Evolutionary conservation across 2,329 filamentous ascomycete species (phyloP).

Genomic region (Pseudomassariella vexata): DNA sequence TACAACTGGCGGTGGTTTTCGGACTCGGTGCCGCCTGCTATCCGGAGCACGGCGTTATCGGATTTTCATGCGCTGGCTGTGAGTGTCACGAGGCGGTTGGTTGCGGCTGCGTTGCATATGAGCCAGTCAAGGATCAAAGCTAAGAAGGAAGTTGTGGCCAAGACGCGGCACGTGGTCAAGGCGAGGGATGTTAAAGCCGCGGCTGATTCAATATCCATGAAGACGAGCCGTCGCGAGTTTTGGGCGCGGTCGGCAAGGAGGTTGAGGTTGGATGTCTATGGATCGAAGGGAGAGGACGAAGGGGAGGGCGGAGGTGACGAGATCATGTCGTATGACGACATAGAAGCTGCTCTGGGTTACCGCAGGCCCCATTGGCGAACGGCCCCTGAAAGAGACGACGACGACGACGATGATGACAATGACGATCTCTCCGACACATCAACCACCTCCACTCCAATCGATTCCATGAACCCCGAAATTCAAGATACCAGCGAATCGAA

Average conservation of each 20-base stretch:
- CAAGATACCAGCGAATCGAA: conserved; percentile 1
- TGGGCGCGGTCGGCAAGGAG: conserved; percentile 45
- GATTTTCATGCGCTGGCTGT: conserved; percentile 67
- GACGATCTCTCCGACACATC: conserved; percentile 1
- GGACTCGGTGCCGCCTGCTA: conserved; percentile 59
- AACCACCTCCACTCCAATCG: conserved; percentile 1
- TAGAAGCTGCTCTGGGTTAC: conserved; percentile 33
- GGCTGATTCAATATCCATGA: conserved; percentile 38
- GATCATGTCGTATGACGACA: conserved; percentile 35
- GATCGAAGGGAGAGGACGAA: conserved; percentile 4
- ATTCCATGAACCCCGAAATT: background rate
- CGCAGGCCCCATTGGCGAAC: conserved; percentile 1
- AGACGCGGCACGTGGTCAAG: conserved; percentile 27
- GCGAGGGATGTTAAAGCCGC: conserved; percentile 44
- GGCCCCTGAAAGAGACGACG: background rate
- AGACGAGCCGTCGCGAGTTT: conserved; percentile 29
- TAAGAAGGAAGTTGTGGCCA: conserved; percentile 22
- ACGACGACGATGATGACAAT: conserved; percentile 1
- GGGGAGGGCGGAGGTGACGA: conserved; percentile 13
- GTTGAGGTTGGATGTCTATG: conserved; percentile 40
- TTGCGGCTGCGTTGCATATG: conserved; percentile 65
- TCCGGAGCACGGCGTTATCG: conserved; percentile 69
- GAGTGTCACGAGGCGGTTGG: conserved; percentile 63
- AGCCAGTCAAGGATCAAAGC: conserved; percentile 63
- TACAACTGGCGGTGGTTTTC: conserved; percentile 63